Conservation (phyloP, 352 stramenopile genomes). For the Pythium brassicae region DNA sequence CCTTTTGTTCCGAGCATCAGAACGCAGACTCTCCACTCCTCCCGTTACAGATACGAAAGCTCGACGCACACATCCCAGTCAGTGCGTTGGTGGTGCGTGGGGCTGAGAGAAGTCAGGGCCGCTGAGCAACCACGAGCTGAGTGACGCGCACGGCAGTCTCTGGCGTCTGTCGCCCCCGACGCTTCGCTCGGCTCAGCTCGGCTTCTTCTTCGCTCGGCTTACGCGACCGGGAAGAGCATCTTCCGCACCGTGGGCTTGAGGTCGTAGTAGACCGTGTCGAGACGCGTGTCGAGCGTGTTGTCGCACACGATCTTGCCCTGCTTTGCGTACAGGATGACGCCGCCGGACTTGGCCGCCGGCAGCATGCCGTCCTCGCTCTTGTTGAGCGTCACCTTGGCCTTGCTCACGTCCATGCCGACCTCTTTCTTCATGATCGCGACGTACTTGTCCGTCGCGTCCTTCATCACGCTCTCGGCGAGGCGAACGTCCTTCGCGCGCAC, state of each 20-base stretch:
- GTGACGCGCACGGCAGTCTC: no score
- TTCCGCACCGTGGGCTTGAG: slow-evolving; percentile 76
- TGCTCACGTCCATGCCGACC: slow-evolving; percentile 88
- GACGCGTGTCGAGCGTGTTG: slow-evolving; percentile 94
- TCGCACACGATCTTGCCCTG: slow-evolving; percentile 97
- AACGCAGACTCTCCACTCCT: no score
- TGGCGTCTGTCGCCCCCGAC: no score
- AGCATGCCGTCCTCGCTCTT: slow-evolving; percentile 82
- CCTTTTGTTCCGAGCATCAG: no score
- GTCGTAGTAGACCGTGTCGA: slow-evolving; percentile 82
- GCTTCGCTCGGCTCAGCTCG: not conserved
- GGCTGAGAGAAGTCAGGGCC: no score
- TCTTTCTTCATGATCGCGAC: slow-evolving; percentile 85
- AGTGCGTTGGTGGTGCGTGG: no score
- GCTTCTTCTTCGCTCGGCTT: slow-evolving; percentile 6
- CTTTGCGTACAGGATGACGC: slow-evolving; percentile 82
- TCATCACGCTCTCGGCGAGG: slow-evolving; percentile 83
- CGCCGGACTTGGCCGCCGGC: slow-evolving; percentile 69
- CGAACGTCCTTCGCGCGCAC: slow-evolving; percentile 90
- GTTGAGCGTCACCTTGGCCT: slow-evolving; percentile 90
- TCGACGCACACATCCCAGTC: no score
- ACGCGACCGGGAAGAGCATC: slow-evolving; percentile 66
- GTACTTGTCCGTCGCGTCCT: slow-evolving; percentile 84
- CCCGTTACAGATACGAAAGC: no score
- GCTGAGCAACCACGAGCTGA: no score